Conservation (phyloP, 1,284 basidiomycete species). For the Ganoderma meredithae region DNA sequence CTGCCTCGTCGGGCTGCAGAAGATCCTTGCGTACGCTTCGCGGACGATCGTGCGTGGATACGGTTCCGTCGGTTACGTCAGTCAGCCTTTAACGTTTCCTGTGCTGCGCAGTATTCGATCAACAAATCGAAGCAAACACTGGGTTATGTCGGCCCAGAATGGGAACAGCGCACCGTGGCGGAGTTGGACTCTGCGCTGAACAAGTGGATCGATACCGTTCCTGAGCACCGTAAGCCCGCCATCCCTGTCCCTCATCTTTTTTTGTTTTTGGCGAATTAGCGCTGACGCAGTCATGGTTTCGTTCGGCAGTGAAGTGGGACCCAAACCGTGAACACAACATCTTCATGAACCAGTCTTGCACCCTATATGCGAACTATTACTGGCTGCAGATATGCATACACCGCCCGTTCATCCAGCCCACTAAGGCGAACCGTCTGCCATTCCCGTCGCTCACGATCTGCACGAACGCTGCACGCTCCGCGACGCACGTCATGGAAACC, state of each 20-base stretch:
- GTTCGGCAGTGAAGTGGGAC: constrained; percentile 57
- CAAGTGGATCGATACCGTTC: constrained; percentile 34
- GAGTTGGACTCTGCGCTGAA: constrained; percentile 38
- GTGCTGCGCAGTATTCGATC: constrained; percentile 30
- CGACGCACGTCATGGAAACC: constrained; percentile 17
- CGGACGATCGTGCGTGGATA: constrained; percentile 59
- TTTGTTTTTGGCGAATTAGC: background rate
- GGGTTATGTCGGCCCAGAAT: constrained; percentile 32
- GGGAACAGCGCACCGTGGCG: constrained; percentile 36
- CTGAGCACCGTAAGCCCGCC: constrained; percentile 32
- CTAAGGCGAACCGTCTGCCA: constrained; percentile 10
- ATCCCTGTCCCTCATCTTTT: background rate
- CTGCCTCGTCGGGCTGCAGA: constrained; percentile 62
- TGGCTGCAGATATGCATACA: constrained; percentile 64
- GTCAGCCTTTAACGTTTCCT: background rate
- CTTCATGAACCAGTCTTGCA: constrained; percentile 61
- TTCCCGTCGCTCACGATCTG: constrained; percentile 22
- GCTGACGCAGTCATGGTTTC: background rate
- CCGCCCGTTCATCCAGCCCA: constrained; percentile 63
- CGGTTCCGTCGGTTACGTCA: too few species aligned
- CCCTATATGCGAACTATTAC: constrained; percentile 61
- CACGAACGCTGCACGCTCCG: constrained; percentile 22
- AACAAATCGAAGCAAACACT: constrained; percentile 33
- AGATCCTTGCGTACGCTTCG: constrained; percentile 69
- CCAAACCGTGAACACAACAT: constrained; percentile 51